Conservation (phyloP, 352 stramenopile species). For the Phytophthora citricola region DNA sequence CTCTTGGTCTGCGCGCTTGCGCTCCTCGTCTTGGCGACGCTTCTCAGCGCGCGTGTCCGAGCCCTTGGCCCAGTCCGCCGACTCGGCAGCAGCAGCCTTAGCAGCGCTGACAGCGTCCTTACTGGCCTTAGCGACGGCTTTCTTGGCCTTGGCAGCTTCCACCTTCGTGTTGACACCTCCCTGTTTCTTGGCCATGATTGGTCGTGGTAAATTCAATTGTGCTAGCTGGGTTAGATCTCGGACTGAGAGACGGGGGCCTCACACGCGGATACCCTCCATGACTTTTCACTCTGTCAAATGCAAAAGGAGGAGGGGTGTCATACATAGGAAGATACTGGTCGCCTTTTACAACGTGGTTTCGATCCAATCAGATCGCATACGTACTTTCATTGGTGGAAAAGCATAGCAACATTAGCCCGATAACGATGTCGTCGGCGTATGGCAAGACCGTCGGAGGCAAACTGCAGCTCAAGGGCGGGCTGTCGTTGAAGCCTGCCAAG, state of each 20-base stretch:
- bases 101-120: slow-evolving; percentile 68
- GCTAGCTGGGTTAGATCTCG: neutral
- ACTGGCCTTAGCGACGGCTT: slow-evolving; percentile 54
- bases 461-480: slow-evolving; percentile 81
- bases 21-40: slow-evolving; percentile 60
- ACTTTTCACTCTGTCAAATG: neutral
- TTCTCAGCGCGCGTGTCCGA: slow-evolving; percentile 53
- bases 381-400: slow-evolving; percentile 16
- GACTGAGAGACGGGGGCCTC: neutral
- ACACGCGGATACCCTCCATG: neutral
- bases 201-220: slow-evolving; percentile 20
- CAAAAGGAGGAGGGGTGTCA: neutral
- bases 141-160: slow-evolving; percentile 77
- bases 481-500: slow-evolving; percentile 72
- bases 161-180: slow-evolving; percentile 74
- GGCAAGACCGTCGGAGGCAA: slow-evolving; percentile 79
- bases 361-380: slow-evolving; percentile 10
- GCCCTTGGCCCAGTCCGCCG: slow-evolving; percentile 68
- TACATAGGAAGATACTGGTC: slow-evolving; percentile 8
- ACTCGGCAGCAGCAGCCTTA: slow-evolving; percentile 45
- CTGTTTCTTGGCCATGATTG: slow-evolving; percentile 59
- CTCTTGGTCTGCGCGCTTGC: slow-evolving; percentile 65
- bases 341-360: slow-evolving; percentile 8
- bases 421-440: slow-evolving; percentile 49
- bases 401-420: neutral